phyloP scores from a whole-genome alignment of 208 protist genomes.

The Crithidia fasciculata region DNA sequence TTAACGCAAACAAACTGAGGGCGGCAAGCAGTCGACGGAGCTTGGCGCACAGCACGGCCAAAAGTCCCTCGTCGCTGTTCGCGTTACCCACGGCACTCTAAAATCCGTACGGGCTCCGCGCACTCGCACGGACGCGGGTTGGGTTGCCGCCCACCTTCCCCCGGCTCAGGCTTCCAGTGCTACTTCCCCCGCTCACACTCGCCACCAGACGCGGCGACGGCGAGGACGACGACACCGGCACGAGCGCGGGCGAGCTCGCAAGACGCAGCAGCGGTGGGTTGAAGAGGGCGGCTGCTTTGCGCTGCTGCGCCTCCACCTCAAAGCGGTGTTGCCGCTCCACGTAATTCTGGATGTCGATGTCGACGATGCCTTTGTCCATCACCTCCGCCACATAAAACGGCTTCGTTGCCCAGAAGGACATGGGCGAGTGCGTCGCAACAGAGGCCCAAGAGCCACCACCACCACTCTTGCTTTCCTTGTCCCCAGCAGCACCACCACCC shows the following conservation, averaged over 20 bases:
- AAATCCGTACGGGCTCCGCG: conserved; percentile 5
- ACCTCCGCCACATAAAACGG: conserved; percentile 41
- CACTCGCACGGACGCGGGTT: neutral
- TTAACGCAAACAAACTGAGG: too few species aligned
- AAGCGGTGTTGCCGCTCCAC: conserved; percentile 60
- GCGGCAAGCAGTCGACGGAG: too few species aligned
- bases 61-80: too few species aligned
- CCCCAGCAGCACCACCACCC: neutral
- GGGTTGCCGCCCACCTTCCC: conserved; percentile 2
- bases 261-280: conserved; percentile 12
- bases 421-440: neutral
- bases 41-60: too few species aligned
- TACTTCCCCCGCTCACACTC: neutral
- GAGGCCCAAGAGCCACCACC: neutral
- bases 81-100: neutral
- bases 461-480: neutral
- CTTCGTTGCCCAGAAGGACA: conserved; percentile 26
- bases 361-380: conserved; percentile 36
- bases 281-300: conserved; percentile 1
- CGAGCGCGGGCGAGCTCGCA: conserved; percentile 2
- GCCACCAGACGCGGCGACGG: conserved; percentile 15
- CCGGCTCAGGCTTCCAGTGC: neutral
- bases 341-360: conserved; percentile 62
- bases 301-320: conserved; percentile 29
- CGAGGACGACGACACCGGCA: conserved; percentile 3